Conservation (phyloP, 2,329 filamentous ascomycete species). For the Cercospora beticola region DNA sequence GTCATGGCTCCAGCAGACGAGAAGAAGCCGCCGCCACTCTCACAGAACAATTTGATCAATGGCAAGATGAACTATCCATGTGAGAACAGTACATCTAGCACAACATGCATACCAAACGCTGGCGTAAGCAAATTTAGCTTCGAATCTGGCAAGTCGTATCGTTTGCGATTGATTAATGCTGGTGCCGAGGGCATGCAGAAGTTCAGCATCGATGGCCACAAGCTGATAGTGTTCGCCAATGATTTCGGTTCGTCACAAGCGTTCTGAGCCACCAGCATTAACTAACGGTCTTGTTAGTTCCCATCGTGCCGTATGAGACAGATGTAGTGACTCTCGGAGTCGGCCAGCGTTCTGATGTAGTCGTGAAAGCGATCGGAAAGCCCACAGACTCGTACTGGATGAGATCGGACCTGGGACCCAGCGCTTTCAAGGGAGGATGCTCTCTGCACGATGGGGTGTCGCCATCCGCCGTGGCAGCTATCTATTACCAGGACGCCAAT, state of each 20-base stretch:
- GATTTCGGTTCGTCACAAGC: conserved; percentile 36
- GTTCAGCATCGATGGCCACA: conserved; percentile 51
- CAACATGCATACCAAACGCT: conserved; percentile 36
- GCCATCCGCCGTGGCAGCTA: conserved; percentile 57
- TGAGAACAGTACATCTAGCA: conserved; percentile 30
- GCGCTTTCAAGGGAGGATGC: conserved; percentile 49
- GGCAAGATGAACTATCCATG: conserved; percentile 36
- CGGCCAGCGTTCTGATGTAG: conserved; percentile 53
- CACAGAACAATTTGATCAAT: conserved; percentile 32
- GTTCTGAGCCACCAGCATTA: not conserved
- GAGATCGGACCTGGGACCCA: conserved; percentile 56
- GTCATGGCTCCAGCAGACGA: conserved; percentile 33
- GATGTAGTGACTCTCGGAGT: conserved; percentile 55
- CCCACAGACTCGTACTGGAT: conserved; percentile 40
- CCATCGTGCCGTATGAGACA: conserved; percentile 44
- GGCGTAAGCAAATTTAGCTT: conserved; percentile 41
- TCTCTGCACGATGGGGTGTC: conserved; percentile 38
- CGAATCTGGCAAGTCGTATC: conserved; percentile 43
- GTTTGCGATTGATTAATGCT: conserved; percentile 46
- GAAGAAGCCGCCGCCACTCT: conserved; percentile 30
- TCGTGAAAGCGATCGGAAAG: conserved; percentile 42
- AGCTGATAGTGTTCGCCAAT: conserved; percentile 44
- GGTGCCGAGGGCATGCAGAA: conserved; percentile 45
- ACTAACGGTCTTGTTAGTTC: conserved; percentile 26
- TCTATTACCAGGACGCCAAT: conserved; percentile 65